These are phyloP conservation scores for Gentiana straminea DNA, from an alignment of 257 asterid species.

Conservation along the genomic window DNA sequence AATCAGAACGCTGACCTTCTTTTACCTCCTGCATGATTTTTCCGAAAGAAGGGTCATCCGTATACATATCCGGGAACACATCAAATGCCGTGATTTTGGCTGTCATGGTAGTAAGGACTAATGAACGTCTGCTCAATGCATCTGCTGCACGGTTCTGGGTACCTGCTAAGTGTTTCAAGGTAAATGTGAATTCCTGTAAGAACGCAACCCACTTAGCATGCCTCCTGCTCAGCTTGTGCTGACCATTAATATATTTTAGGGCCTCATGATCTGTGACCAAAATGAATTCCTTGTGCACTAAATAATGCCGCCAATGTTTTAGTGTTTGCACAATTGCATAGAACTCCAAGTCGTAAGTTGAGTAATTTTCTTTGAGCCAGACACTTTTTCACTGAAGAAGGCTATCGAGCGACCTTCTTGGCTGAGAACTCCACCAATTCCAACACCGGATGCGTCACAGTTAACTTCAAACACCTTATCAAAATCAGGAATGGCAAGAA, in stretches of 20 bases:
- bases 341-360: neutral
- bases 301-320: neutral
- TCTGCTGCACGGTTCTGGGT: neutral
- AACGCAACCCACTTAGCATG: neutral
- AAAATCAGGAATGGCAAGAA: neutral
- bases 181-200: neutral
- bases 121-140: too few relatives aligned
- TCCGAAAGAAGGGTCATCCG: neutral
- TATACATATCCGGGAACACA: neutral
- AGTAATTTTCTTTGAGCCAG: neutral
- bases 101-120: too few relatives aligned
- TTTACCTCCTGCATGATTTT: neutral
- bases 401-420: neutral
- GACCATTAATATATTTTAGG: neutral
- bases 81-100: neutral
- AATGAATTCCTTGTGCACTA: neutral
- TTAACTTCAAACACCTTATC: neutral
- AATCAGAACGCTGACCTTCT: neutral
- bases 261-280: neutral
- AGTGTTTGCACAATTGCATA: neutral
- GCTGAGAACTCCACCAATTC: neutral
- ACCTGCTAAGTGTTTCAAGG: neutral
- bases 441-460: neutral
- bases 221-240: neutral
- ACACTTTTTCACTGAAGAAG: conserved; percentile 4